A percentile compares a stretch with the other conserved stretches of the same genome.
These are phyloP conservation scores for Stenogyne calaminthoides DNA, from an alignment of 305 asterid genomes.

Conservation along the genomic window DNA sequence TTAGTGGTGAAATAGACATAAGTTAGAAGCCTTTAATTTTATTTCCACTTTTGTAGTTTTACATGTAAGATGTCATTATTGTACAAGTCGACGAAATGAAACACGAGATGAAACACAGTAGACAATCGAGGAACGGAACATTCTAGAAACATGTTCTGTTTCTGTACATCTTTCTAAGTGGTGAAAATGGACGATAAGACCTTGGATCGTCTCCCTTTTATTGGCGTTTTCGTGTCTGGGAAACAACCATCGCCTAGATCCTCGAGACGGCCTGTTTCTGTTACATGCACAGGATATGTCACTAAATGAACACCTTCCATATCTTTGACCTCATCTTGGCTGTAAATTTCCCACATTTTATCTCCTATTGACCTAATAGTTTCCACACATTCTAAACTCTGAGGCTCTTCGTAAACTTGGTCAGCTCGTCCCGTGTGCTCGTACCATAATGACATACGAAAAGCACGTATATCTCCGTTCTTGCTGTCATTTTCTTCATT, in stretches of 20 bases:
- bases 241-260: slow-evolving; percentile 53
- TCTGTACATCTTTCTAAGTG: slow-evolving; percentile 43
- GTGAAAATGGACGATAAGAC: slow-evolving; percentile 67
- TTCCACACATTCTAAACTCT: slow-evolving; percentile 59
- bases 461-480: slow-evolving; percentile 53
- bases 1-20: background rate
- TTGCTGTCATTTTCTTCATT: slow-evolving; percentile 39
- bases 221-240: slow-evolving; percentile 67
- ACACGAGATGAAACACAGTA: background rate
- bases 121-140: background rate
- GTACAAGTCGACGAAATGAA: background rate
- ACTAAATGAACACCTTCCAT: slow-evolving; percentile 83
- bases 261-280: slow-evolving; percentile 55
- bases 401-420: slow-evolving; percentile 53
- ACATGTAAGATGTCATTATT: background rate
- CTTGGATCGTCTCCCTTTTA: slow-evolving; percentile 70
- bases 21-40: background rate
- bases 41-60: background rate
- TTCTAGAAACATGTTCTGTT: background rate
- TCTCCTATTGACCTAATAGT: slow-evolving; percentile 61
- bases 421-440: slow-evolving; percentile 74
- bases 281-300: slow-evolving; percentile 62
- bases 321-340: slow-evolving; percentile 62
- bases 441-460: slow-evolving; percentile 82
- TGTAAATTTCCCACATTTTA: slow-evolving; percentile 69